Evolutionary conservation across 805 yeast species (phyloP).

Genomic region (Candida quercuum): DNA sequence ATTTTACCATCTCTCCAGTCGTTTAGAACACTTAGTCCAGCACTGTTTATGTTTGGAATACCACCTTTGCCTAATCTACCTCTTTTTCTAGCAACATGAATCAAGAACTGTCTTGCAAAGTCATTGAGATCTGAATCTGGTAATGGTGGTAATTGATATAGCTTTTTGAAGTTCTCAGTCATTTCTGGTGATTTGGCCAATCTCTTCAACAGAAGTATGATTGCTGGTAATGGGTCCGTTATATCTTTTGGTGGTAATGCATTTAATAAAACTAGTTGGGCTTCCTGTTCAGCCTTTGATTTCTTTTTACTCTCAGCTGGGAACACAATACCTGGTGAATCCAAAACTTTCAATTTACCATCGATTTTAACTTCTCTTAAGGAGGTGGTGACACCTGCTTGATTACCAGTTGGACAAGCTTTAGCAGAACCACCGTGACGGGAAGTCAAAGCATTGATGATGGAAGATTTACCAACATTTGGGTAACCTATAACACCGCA

Average conservation of each 20-base stretch:
- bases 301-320: conserved; percentile 58
- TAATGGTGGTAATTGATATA: conserved; percentile 77
- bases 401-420: conserved; percentile 95
- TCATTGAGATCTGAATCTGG: conserved; percentile 69
- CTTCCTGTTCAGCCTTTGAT: conserved; percentile 62
- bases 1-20: conserved; percentile 98
- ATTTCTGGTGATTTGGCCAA: conserved; percentile 67
- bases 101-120: conserved; percentile 78
- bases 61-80: conserved; percentile 95
- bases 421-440: conserved; percentile 68
- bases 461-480: conserved; percentile 43
- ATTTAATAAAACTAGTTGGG: conserved; percentile 82
- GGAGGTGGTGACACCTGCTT: conserved; percentile 94
- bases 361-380: conserved; percentile 91
- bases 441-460: conserved; percentile 81
- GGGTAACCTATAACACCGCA: conserved; percentile 98
- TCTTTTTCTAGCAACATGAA: conserved; percentile 87
- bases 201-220: conserved; percentile 69
- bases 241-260: conserved; percentile 87
- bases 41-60: conserved; percentile 80
- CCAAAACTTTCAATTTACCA: conserved; percentile 80
- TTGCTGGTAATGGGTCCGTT: conserved; percentile 79
- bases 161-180: conserved; percentile 68
- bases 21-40: conserved; percentile 74
- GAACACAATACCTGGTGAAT: conserved; percentile 97